phyloP scores from a whole-genome alignment of 257 asterid species.

The Dorcoceras hygrometricum region DNA sequence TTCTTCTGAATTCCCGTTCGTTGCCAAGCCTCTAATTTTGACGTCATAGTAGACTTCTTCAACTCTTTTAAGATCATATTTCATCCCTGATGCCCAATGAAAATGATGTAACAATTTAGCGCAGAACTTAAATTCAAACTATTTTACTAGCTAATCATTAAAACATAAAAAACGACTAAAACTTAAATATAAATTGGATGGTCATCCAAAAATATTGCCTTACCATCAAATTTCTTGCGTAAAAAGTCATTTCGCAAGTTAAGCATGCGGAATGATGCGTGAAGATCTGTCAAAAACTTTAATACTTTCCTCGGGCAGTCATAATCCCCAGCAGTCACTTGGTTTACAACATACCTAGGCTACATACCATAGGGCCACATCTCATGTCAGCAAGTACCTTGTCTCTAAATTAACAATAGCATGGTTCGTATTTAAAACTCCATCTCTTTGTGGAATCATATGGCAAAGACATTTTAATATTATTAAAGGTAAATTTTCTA shows the following conservation, averaged over 20 bases:
- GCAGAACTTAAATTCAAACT: conserved; percentile 14
- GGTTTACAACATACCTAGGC: conserved; percentile 99
- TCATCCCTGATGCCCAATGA: conserved; percentile 65
- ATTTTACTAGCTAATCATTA: background rate
- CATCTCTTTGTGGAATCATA: background rate
- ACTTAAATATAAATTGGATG: background rate
- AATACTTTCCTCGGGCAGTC: conserved; percentile 86
- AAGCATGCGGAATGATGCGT: conserved; percentile 95
- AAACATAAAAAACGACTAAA: background rate
- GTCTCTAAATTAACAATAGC: too few species aligned
- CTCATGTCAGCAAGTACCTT: background rate
- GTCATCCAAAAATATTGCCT: conserved; percentile 15
- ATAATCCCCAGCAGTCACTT: conserved; percentile 94
- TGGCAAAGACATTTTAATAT: background rate
- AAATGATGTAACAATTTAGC: background rate
- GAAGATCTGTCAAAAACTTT: conserved; percentile 85
- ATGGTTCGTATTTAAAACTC: background rate
- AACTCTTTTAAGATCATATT: conserved; percentile 83
- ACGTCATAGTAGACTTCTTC: conserved; percentile 93
- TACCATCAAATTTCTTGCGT: conserved; percentile 96
- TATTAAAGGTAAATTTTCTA: background rate
- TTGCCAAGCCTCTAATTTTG: conserved; percentile 79
- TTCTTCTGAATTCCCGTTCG: conserved; percentile 31
- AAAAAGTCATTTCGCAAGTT: conserved; percentile 93
- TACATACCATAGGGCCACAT: conserved; percentile 36